Percentiles rank a stretch among this genome's conserved stretches.
Conservation (phyloP, 1,139 yeast species). For the Hansenula lynferdii region DNA sequence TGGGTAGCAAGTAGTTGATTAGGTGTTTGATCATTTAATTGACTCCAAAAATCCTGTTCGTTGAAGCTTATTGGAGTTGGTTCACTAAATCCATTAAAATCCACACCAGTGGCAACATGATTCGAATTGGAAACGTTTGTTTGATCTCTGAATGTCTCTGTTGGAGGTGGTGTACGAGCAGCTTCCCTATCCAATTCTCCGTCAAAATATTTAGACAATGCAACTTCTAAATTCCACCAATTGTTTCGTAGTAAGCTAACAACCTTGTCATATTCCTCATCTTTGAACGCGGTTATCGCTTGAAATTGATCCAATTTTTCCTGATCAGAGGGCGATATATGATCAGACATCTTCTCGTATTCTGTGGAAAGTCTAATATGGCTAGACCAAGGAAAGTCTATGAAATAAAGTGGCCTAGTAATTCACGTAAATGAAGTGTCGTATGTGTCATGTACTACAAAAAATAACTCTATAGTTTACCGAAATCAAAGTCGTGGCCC, state of each 20-base stretch:
- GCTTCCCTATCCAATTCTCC: conserved; percentile 25
- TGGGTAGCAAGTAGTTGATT: conserved; percentile 9
- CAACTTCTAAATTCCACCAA: conserved; percentile 34
- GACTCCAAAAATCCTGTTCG: conserved; percentile 1
- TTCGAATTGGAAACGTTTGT: neutral
- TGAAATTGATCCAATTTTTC: conserved; percentile 34
- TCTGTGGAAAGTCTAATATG: too few relatives aligned
- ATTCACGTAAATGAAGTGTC: too few relatives aligned
- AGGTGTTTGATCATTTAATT: conserved; percentile 2
- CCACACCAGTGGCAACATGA: neutral
- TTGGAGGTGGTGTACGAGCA: conserved; percentile 16
- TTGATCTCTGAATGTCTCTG: neutral
- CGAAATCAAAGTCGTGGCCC: too few relatives aligned
- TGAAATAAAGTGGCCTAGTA: too few relatives aligned
- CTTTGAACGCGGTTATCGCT: conserved; percentile 30
- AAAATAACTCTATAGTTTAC: too few relatives aligned
- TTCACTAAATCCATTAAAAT: neutral
- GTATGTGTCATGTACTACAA: too few relatives aligned
- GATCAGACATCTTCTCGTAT: too few relatives aligned
- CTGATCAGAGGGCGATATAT: conserved; percentile 31
- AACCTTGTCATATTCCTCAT: conserved; percentile 28
- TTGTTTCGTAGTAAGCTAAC: conserved; percentile 29
- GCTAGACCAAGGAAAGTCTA: too few relatives aligned
- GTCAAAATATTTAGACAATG: conserved; percentile 34
- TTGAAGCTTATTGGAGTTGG: neutral